phyloP scores from a whole-genome alignment of 345 rosid species.

The Aurinia saxatilis region DNA sequence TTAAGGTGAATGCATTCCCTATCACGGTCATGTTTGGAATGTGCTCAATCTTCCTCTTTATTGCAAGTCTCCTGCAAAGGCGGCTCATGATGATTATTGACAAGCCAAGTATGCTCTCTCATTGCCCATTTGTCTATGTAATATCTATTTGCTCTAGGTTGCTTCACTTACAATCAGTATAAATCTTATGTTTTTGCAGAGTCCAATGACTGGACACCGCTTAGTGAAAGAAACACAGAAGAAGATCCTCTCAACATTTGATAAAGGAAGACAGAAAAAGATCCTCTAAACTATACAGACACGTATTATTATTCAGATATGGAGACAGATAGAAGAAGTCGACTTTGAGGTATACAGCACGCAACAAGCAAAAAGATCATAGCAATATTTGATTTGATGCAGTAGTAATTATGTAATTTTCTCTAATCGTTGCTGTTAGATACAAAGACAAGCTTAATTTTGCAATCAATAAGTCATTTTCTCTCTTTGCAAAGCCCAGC shows the following conservation, averaged over 20 bases:
- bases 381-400: neutral
- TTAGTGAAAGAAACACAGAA: slow-evolving; percentile 53
- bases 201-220: slow-evolving; percentile 44
- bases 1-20: slow-evolving; percentile 84
- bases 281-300: neutral
- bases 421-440: neutral
- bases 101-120: slow-evolving; percentile 60
- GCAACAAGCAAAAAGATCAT: slow-evolving; percentile 16
- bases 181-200: slow-evolving; percentile 37
- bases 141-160: slow-evolving; percentile 6
- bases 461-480: slow-evolving; percentile 6
- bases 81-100: slow-evolving; percentile 72
- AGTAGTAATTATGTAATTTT: slow-evolving; percentile 7
- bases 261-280: neutral
- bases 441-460: neutral
- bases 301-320: slow-evolving; percentile 13
- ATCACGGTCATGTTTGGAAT: slow-evolving; percentile 93
- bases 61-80: slow-evolving; percentile 80
- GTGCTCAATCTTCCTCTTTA: slow-evolving; percentile 97
- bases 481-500: neutral
- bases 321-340: slow-evolving; percentile 15
- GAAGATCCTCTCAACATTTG: slow-evolving; percentile 72
- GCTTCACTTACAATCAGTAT: neutral
- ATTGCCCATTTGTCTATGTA: slow-evolving; percentile 5
- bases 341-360: slow-evolving; percentile 5